These are phyloP conservation scores for Cyclotella kingstonii DNA, from an alignment of 108 stramenopile genomes.

Conservation along the genomic window DNA sequence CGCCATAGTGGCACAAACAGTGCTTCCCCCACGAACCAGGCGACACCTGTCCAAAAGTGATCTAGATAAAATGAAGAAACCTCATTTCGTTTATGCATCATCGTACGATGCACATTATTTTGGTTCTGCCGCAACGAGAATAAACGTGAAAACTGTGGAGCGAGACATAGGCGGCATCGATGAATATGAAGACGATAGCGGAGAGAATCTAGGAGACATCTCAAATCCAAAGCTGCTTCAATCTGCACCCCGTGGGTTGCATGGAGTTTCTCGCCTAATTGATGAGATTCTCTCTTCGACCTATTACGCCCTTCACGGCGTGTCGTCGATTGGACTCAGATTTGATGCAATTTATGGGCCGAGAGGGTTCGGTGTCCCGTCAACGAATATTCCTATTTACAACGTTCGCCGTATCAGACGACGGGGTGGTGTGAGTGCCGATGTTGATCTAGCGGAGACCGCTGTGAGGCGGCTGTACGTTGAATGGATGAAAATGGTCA, in stretches of 20 bases:
- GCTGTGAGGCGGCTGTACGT: slow-evolving; percentile 23
- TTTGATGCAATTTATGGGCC: slow-evolving; percentile 76
- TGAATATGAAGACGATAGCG: neutral
- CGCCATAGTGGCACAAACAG: slow-evolving; percentile 26
- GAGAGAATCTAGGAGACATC: slow-evolving; percentile 14
- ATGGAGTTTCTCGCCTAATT: slow-evolving; percentile 39
- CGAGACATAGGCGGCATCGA: neutral
- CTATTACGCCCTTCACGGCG: slow-evolving; percentile 39
- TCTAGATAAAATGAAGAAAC: slow-evolving; percentile 14
- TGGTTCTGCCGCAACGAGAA: slow-evolving; percentile 21
- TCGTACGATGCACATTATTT: slow-evolving; percentile 37
- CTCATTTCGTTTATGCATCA: slow-evolving; percentile 44
- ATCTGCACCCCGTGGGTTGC: slow-evolving; percentile 22
- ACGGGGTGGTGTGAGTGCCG: slow-evolving; percentile 25
- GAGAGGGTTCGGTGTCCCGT: slow-evolving; percentile 59
- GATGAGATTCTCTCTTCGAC: slow-evolving; percentile 72
- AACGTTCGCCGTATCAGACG: slow-evolving; percentile 18
- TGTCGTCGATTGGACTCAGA: slow-evolving; percentile 54
- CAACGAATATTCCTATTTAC: slow-evolving; percentile 30
- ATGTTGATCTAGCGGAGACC: slow-evolving; percentile 35
- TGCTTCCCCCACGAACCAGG: slow-evolving; percentile 12
- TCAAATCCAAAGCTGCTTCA: neutral
- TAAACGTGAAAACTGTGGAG: slow-evolving; percentile 17
- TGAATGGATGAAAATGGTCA: slow-evolving; percentile 14
- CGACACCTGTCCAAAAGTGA: slow-evolving; percentile 6